Percentiles rank a stretch among this genome's conserved stretches.
phyloP scores from a whole-genome alignment of 495 filamentous ascomycete species.

The Elasticomyces elasticus region DNA sequence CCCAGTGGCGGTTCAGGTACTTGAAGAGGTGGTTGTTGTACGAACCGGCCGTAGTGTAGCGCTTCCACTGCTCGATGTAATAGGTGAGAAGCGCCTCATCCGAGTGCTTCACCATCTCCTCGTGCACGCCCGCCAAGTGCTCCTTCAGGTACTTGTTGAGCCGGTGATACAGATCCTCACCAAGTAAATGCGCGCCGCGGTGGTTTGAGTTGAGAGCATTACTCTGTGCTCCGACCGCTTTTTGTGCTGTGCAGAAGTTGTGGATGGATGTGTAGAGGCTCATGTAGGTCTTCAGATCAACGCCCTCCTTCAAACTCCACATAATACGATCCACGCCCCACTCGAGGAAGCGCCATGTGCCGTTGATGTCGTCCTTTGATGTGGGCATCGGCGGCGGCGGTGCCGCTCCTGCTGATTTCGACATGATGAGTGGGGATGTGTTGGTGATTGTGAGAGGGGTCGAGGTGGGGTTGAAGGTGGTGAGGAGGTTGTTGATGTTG shows the following conservation, averaged over 20 bases:
- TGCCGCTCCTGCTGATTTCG: background rate
- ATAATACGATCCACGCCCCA: constrained; percentile 83
- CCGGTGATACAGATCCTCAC: constrained; percentile 91
- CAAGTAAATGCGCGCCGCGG: constrained; percentile 84
- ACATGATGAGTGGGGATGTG: constrained; percentile 4
- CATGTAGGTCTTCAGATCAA: constrained; percentile 95
- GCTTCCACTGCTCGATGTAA: constrained; percentile 93
- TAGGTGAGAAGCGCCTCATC: constrained; percentile 89
- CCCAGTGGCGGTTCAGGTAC: constrained; percentile 98
- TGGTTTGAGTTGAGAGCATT: constrained; percentile 44
- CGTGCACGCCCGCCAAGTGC: constrained; percentile 59
- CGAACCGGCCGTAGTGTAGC: constrained; percentile 89
- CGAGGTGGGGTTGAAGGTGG: background rate
- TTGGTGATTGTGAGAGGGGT: background rate
- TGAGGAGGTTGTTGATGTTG: background rate
- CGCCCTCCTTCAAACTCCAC: constrained; percentile 76
- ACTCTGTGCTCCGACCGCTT: constrained; percentile 49
- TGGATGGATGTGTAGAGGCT: constrained; percentile 95
- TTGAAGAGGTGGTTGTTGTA: constrained; percentile 95
- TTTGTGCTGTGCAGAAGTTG: constrained; percentile 98
- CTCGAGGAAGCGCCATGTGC: constrained; percentile 72
- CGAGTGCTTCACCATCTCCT: constrained; percentile 60
- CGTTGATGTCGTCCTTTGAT: constrained; percentile 22
- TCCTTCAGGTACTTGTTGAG: constrained; percentile 70
- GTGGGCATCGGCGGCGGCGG: constrained; percentile 20